Evolutionary conservation across 805 yeast genomes (phyloP).

Genomic region (Nakazawaea ernobii): DNA sequence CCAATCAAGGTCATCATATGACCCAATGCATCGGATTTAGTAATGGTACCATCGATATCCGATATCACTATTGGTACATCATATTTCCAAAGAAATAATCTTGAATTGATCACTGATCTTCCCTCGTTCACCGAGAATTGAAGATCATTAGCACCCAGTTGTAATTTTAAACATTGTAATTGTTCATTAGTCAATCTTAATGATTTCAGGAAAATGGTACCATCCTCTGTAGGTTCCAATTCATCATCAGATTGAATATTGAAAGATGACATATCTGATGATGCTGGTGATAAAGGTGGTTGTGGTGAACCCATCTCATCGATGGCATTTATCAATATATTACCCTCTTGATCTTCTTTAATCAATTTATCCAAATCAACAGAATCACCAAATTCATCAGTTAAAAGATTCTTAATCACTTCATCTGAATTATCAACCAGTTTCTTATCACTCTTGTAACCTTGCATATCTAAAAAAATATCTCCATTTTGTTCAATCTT

Average conservation of each 20-base stretch:
- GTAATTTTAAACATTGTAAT: slow-evolving; percentile 63
- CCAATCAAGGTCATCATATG: slow-evolving; percentile 93
- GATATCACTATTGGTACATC: slow-evolving; percentile 89
- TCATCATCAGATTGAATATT: slow-evolving; percentile 17
- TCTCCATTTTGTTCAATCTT: slow-evolving; percentile 87
- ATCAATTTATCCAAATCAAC: slow-evolving; percentile 40
- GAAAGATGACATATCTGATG: slow-evolving; percentile 20
- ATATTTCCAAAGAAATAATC: slow-evolving; percentile 78
- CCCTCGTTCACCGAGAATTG: slow-evolving; percentile 80
- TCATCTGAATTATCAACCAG: slow-evolving; percentile 75
- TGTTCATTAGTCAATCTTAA: slow-evolving; percentile 89
- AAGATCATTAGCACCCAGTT: slow-evolving; percentile 73
- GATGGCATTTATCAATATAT: slow-evolving; percentile 42
- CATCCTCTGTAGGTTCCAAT: slow-evolving; percentile 12
- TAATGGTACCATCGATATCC: slow-evolving; percentile 96
- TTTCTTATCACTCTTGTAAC: slow-evolving; percentile 83
- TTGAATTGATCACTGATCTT: slow-evolving; percentile 66
- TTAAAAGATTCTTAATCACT: slow-evolving; percentile 62
- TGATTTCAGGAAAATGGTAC: slow-evolving; percentile 62
- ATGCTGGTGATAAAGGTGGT: slow-evolving; percentile 17
- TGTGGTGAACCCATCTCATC: slow-evolving; percentile 15
- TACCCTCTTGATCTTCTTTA: slow-evolving; percentile 61
- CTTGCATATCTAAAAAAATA: slow-evolving; percentile 87
- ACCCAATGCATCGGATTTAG: slow-evolving; percentile 96
- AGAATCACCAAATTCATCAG: slow-evolving; percentile 66